phyloP scores from a whole-genome alignment of 1,139 yeast genomes.

The Saccharomyces uvarum region DNA sequence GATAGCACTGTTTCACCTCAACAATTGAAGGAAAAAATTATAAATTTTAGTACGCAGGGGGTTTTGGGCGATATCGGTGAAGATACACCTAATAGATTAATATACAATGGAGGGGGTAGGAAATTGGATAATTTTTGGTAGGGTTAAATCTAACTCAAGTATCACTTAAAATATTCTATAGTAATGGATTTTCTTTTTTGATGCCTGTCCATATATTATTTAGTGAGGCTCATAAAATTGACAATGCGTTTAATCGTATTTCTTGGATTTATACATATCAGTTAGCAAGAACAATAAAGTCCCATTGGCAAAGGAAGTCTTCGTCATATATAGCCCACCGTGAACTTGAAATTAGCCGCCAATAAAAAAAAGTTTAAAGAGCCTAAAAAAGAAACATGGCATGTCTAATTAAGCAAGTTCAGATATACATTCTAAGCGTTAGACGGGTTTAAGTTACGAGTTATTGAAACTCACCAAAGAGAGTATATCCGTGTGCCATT shows the following conservation, averaged over 20 bases:
- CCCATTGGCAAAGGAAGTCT: no score
- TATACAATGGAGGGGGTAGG: slow-evolving; percentile 89
- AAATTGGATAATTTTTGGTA: slow-evolving; percentile 69
- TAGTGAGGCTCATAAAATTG: no score
- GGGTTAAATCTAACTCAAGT: neutral
- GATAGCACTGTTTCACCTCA: slow-evolving; percentile 65
- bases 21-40: slow-evolving; percentile 80
- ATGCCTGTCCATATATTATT: no score
- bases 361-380: neutral
- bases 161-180: neutral
- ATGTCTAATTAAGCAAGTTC: neutral
- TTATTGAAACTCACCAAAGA: neutral
- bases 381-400: no score
- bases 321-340: no score
- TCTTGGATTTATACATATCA: no score
- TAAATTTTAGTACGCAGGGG: slow-evolving; percentile 69
- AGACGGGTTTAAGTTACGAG: neutral
- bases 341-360: neutral
- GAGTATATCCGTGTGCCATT: neutral
- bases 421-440: neutral
- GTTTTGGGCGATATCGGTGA: slow-evolving; percentile 63
- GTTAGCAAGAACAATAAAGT: no score
- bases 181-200: no score
- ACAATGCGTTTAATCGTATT: no score
- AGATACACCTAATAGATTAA: slow-evolving; percentile 82